A percentile compares a stretch with the other conserved stretches of the same genome.
These are phyloP conservation scores for Cryphonectria radicalis DNA, from an alignment of 2,329 filamentous ascomycete species.

Conservation along the genomic window DNA sequence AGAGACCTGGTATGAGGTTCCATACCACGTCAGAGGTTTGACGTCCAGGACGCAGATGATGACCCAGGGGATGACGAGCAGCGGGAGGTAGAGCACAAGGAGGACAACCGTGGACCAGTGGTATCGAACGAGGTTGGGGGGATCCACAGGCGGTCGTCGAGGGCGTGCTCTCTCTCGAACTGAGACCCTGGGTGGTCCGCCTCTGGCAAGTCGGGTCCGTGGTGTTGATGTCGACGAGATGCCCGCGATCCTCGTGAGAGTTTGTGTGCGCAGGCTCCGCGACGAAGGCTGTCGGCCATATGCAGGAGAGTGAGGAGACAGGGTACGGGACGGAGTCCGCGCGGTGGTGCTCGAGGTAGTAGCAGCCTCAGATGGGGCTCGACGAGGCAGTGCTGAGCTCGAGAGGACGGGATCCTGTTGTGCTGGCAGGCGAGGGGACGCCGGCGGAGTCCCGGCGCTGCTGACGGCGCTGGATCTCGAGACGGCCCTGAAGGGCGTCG, in stretches of 20 bases:
- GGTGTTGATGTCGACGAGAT: conserved; percentile 12
- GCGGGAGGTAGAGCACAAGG: conserved; percentile 5
- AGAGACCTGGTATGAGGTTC: background rate
- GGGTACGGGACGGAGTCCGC: conserved; percentile 2
- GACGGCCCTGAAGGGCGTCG: conserved; percentile 16
- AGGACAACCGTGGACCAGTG: conserved; percentile 13
- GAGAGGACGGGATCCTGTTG: background rate
- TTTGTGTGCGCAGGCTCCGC: conserved; percentile 10
- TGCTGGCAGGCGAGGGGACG: conserved; percentile 4
- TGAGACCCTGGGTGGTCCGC: conserved; percentile 10
- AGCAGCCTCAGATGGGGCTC: conserved; percentile 6
- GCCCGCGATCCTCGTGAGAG: conserved; percentile 12
- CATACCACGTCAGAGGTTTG: conserved; percentile 18
- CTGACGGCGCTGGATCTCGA: conserved; percentile 5
- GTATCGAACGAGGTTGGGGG: conserved; percentile 16
- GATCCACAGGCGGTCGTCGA: conserved; percentile 9
- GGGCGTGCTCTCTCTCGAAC: conserved; percentile 8
- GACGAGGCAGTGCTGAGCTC: conserved; percentile 11
- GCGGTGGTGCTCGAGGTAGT: background rate
- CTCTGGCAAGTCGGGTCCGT: conserved; percentile 13
- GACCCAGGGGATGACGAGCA: conserved; percentile 16
- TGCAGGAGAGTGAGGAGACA: background rate
- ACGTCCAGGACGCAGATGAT: conserved; percentile 12
- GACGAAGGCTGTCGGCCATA: conserved; percentile 2
- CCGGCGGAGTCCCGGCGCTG: conserved; percentile 10